A percentile compares a stretch with the other conserved stretches of the same genome.
Evolutionary conservation across 305 asterid genomes (phyloP).

Genomic region (Fraxinus sp.): DNA sequence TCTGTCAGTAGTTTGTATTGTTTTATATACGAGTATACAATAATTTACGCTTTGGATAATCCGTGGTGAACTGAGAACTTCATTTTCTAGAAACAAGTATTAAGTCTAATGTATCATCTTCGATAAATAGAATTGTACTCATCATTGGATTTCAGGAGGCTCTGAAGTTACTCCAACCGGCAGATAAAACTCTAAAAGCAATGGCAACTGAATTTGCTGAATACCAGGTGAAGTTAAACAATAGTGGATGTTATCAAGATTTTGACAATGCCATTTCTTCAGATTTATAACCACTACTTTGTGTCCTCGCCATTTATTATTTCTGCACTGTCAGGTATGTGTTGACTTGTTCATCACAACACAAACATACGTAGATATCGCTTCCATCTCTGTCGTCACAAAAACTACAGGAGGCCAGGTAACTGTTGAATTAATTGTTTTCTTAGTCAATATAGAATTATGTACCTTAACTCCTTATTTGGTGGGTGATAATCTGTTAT

Average conservation of each 20-base stretch:
- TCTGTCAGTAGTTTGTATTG: background rate
- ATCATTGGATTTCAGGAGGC: slow-evolving; percentile 66
- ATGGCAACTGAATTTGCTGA: slow-evolving; percentile 91
- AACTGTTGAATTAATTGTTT: slow-evolving; percentile 21
- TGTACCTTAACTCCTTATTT: slow-evolving; percentile 12
- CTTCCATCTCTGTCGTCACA: slow-evolving; percentile 79
- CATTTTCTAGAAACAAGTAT: background rate
- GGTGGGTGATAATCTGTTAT: slow-evolving; percentile 2
- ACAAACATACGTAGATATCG: slow-evolving; percentile 77
- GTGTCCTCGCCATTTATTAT: slow-evolving; percentile 19
- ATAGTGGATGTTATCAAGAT: background rate
- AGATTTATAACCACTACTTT: background rate
- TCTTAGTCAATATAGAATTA: slow-evolving; percentile 16
- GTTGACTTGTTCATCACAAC: slow-evolving; percentile 87
- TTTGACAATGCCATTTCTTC: slow-evolving; percentile 15
- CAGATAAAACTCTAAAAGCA: slow-evolving; percentile 67
- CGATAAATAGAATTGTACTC: slow-evolving; percentile 8
- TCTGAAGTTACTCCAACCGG: slow-evolving; percentile 84
- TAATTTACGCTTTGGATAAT: background rate
- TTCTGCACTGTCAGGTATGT: slow-evolving; percentile 62
- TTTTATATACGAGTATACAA: background rate
- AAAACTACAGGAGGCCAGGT: slow-evolving; percentile 94
- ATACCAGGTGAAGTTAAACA: slow-evolving; percentile 59
- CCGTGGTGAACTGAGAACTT: background rate
- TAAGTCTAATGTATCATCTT: background rate